Percentiles rank a stretch among this genome's conserved stretches.
phyloP scores from a whole-genome alignment of 148 eudicot genomes.

The Bassia scoparia region DNA sequence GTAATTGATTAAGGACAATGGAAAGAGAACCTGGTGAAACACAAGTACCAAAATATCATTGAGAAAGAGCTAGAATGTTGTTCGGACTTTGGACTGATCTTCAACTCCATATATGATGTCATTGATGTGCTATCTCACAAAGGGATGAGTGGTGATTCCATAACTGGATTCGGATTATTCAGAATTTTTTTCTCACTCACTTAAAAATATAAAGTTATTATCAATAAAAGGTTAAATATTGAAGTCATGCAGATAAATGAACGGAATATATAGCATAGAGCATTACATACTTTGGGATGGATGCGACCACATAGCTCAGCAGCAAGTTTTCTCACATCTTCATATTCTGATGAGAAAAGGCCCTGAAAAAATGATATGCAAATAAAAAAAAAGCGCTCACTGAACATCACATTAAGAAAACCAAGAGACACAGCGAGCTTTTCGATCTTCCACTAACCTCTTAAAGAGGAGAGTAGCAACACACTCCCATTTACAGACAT shows the following conservation, averaged over 20 bases:
- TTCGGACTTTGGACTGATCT: too few relatives aligned
- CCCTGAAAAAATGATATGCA: slow-evolving; percentile 36
- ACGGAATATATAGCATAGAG: not conserved
- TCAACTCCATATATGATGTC: not conserved
- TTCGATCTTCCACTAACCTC: slow-evolving; percentile 34
- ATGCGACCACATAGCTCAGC: slow-evolving; percentile 87
- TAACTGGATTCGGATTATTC: not conserved
- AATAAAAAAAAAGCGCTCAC: not conserved
- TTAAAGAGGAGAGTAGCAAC: slow-evolving; percentile 51
- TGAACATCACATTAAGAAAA: not conserved
- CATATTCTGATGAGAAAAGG: slow-evolving; percentile 58
- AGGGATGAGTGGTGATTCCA: not conserved
- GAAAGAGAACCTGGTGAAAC: slow-evolving; percentile 50
- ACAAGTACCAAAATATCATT: not conserved
- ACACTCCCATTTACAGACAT: slow-evolving; percentile 31
- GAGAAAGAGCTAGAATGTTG: not conserved
- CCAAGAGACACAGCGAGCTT: not conserved
- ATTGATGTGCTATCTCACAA: not conserved
- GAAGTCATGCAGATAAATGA: not conserved
- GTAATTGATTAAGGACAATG: slow-evolving; percentile 52
- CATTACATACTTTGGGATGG: slow-evolving; percentile 55
- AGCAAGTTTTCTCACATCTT: slow-evolving; percentile 78
- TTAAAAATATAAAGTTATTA: not conserved
- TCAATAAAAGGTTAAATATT: not conserved
- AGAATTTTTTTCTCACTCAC: not conserved